A percentile compares a stretch with the other conserved stretches of the same genome.
Evolutionary conservation across 768 basidiomycete genomes (phyloP).

Genomic region (Boletus rubescentipes): DNA sequence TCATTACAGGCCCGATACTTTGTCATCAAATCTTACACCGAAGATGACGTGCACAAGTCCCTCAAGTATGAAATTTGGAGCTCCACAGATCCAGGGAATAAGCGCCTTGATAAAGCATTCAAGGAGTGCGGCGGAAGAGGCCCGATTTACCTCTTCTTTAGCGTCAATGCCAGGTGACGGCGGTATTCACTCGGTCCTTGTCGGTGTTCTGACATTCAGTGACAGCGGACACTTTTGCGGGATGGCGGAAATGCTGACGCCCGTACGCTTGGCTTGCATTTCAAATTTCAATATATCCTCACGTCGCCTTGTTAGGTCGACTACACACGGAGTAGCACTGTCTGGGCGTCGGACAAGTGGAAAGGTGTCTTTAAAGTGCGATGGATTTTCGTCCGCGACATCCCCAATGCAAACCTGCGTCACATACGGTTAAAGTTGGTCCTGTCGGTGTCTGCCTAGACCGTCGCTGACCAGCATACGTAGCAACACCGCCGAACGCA

Average conservation of each 20-base stretch:
- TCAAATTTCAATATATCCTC: background rate
- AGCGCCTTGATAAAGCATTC: conserved; percentile 96
- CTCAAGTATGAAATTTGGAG: conserved; percentile 98
- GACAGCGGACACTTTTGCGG: conserved; percentile 94
- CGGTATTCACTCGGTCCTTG: conserved; percentile 3
- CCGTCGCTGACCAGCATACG: conserved; percentile 13
- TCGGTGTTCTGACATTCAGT: conserved; percentile 9
- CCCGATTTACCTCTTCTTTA: conserved; percentile 98
- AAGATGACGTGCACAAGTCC: conserved; percentile 98
- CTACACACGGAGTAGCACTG: conserved; percentile 90
- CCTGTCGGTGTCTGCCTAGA: conserved; percentile 2
- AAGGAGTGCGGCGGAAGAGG: conserved; percentile 90
- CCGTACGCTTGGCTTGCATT: conserved; percentile 46
- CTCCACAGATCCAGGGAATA: conserved; percentile 95
- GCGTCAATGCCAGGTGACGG: conserved; percentile 82
- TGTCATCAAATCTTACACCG: conserved; percentile 98
- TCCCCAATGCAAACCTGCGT: conserved; percentile 83
- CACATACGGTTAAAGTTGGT: conserved; percentile 83
- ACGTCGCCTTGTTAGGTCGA: conserved; percentile 57
- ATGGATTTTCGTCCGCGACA: conserved; percentile 97
- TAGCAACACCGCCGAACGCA: conserved; percentile 96
- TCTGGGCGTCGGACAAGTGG: conserved; percentile 99
- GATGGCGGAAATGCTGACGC: conserved; percentile 97
- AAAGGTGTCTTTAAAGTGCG: conserved; percentile 98
- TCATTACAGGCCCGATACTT: conserved; percentile 78